Base-by-base conservation (phyloP, 768 basidiomycete genomes). In the Daedaleopsis nitida region DNA sequence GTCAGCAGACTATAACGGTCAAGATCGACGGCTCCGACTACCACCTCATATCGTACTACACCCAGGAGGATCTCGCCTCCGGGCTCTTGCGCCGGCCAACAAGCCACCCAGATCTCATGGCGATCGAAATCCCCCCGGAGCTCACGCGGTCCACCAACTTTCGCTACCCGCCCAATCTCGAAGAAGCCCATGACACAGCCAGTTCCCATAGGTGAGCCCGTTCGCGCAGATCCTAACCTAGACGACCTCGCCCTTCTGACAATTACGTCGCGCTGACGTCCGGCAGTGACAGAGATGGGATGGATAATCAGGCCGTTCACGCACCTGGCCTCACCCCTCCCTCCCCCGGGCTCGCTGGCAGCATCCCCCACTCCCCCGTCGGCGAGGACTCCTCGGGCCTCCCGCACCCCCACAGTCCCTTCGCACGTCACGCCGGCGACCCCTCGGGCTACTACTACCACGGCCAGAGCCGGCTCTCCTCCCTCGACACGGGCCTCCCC, bases 31-130 rank as follows among this genome's bases (percentile, higher is more conserved):
- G 87, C 14, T 88, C 86, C 52, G 86, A 91, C 75, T 84, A 92
- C 53, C 92, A 94, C 70, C 81, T 93, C 62, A 86, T 94, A 63
- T 89, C 89, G 16, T 94, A 94, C 77, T 94, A 92, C 72, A 87
- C 87, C 8, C 83, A 88, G 44, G 87, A 91, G 50, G 92, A 94
- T 69, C 85, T 92, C 27, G 80, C 86, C 10, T 81, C 82, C 16
- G 89, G 89, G 24, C 80, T 83, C 51, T 78, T 96, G 35, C 76
- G 88, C 76, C 79, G 85, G 42, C 92, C 92, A 1, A 87, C 87
- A 0, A 81, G 80, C 45, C 80, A 89, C 32, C 77, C 82, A 8
- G 91, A 94, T 65, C 86, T 95, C 63, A 87, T 87, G 79, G 72
- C 77, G 21, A 77, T 94, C 5, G 81, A 82, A 52, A 89, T 95